Evolutionary conservation across 2,329 filamentous ascomycete species (phyloP), one percentile per base, ranked within the genome.

Genomic region (Trichoderma arundinaceum): DNA sequence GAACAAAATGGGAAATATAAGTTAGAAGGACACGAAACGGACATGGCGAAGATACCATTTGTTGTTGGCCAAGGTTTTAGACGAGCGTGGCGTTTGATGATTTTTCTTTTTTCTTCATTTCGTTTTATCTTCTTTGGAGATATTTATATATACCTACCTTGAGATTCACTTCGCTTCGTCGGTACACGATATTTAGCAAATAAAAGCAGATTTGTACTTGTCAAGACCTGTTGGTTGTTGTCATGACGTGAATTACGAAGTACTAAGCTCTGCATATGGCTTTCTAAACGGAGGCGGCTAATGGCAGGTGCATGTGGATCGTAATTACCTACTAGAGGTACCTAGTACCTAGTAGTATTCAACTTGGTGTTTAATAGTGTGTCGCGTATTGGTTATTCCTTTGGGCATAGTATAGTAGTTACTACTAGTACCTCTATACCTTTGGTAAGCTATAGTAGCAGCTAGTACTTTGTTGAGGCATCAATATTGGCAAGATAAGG

Each of bases 31-130:
- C 32, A 60, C 53, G 39, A 19, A 28, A 61, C 39, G 64, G 64
- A 66, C 58, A 62, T 49, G 64, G 64, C 64, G 57, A 62, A 56
- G 57, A 66, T 66, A 66, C 64, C 64, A 61, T 58, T 59, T 54
- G 56, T 60, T 60, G 60, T 54, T 54, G 57, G 41, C 59, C 48
- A 19, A 57, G 38, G 57, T 53, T 49, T 60, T 66, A 63, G 49
- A 66, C 51, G 64, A 66, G 64, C 64, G 64, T 52, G 64, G 64
- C 64, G 64, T 63, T 63, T 49, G 39, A 63, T 53, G 39, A 48
- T 8, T 38, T 48, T 35, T 22, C 17, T 38, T 17, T 22, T 54
- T 54, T 54, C 22, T 41, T 41, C 32, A 19, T 28, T 54, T 22
- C 13, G 39, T 10, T 41, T 54, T 12, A 17, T 39, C 4, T 28